phyloP scores from a whole-genome alignment of 2,329 filamentous ascomycete genomes.

The Fusarium scirpi region DNA sequence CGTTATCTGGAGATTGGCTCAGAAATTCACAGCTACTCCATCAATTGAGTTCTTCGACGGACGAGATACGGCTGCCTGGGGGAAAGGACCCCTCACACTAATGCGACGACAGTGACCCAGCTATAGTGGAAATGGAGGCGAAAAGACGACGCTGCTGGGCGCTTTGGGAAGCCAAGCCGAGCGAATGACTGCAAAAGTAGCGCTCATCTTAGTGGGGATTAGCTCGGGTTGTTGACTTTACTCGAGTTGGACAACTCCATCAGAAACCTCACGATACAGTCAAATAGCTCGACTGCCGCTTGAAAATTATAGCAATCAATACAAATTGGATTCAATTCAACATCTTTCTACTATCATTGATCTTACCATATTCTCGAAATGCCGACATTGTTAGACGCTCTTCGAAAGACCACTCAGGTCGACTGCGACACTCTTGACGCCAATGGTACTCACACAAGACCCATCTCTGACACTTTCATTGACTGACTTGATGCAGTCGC shows the following conservation, averaged over 20 bases:
- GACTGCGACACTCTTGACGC: slow-evolving; percentile 55
- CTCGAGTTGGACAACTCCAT: slow-evolving; percentile 2
- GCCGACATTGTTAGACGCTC: slow-evolving; percentile 45
- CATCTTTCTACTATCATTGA: not conserved
- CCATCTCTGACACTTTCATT: not conserved
- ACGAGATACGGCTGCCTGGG: slow-evolving; percentile 26
- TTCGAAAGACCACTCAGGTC: slow-evolving; percentile 48
- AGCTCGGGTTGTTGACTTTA: slow-evolving; percentile 15
- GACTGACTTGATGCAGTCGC: slow-evolving; percentile 46
- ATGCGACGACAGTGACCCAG: slow-evolving; percentile 25
- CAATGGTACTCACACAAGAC: slow-evolving; percentile 41
- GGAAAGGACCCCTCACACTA: not conserved
- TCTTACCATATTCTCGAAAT: slow-evolving; percentile 21
- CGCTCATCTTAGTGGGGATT: slow-evolving; percentile 16
- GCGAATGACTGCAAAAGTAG: slow-evolving; percentile 3
- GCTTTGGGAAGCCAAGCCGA: slow-evolving; percentile 34
- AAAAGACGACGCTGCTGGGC: slow-evolving; percentile 13
- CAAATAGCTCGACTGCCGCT: slow-evolving; percentile 5
- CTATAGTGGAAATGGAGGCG: slow-evolving; percentile 28
- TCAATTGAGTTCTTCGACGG: not conserved
- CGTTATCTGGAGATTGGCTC: slow-evolving; percentile 25
- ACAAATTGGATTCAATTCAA: too few relatives aligned
- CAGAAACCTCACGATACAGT: not conserved
- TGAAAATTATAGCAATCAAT: slow-evolving; percentile 7
- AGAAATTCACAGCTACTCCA: slow-evolving; percentile 6